phyloP scores from a whole-genome alignment of 2,329 filamentous ascomycete genomes.

The Pseudocercospora macadamiae region DNA sequence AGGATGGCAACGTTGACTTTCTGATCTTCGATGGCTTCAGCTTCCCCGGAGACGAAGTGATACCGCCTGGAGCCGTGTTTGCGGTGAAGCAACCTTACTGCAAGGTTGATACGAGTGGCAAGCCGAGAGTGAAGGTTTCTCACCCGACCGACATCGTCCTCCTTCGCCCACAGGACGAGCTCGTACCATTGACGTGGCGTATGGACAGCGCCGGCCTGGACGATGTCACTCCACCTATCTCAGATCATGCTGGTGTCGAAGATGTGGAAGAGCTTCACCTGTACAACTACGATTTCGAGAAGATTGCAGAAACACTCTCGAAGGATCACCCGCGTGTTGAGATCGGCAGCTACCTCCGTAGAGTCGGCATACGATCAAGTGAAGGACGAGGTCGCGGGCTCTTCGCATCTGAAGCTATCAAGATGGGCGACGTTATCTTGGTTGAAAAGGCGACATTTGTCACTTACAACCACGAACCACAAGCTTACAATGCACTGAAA shows the following conservation, averaged over 20 bases:
- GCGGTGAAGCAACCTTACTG: slow-evolving; percentile 36
- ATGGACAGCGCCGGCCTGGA: not conserved
- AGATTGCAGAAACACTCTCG: not conserved
- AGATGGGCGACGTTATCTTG: slow-evolving; percentile 47
- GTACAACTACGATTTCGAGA: not conserved
- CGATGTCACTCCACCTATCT: not conserved
- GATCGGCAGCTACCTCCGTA: slow-evolving; percentile 24
- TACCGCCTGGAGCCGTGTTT: slow-evolving; percentile 22
- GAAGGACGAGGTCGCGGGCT: slow-evolving; percentile 45
- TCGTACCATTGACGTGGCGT: slow-evolving; percentile 14
- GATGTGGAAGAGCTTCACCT: not conserved
- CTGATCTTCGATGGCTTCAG: slow-evolving; percentile 21
- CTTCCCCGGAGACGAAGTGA: slow-evolving; percentile 10
- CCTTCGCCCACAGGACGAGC: slow-evolving; percentile 14
- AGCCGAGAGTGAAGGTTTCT: slow-evolving; percentile 28
- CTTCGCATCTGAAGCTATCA: slow-evolving; percentile 45
- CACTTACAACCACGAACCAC: slow-evolving; percentile 4
- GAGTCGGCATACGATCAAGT: slow-evolving; percentile 26
- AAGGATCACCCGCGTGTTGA: slow-evolving; percentile 21
- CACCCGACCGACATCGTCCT: slow-evolving; percentile 33
- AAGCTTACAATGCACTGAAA: slow-evolving; percentile 14
- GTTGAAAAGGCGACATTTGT: slow-evolving; percentile 33
- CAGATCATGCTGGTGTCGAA: not conserved
- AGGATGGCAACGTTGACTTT: slow-evolving; percentile 41
- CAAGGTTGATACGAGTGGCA: slow-evolving; percentile 21